A percentile compares a stretch with the other conserved stretches of the same genome.
Evolutionary conservation across 2,329 filamentous ascomycete genomes (phyloP).

Genomic region (Chaetoscypha palmicola): DNA sequence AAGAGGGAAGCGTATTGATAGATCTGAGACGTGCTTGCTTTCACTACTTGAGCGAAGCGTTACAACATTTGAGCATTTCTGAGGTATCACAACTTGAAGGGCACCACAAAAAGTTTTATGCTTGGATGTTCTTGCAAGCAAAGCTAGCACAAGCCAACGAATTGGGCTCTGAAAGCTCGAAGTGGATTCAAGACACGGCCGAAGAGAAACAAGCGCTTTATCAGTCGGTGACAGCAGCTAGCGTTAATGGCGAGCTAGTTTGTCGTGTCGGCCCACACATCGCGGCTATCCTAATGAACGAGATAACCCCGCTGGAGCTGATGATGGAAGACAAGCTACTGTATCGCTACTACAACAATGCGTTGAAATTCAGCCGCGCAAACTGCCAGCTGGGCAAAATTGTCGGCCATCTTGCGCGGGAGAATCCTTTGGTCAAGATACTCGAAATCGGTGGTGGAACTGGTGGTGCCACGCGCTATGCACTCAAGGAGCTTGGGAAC

Average conservation of each 20-base stretch:
- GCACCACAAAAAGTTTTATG: slow-evolving; percentile 1
- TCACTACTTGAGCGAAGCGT: neutral
- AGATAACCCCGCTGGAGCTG: slow-evolving; percentile 4
- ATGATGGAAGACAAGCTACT: slow-evolving; percentile 5
- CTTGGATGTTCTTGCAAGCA: slow-evolving; percentile 1
- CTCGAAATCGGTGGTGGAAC: slow-evolving; percentile 22
- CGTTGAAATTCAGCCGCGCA: neutral
- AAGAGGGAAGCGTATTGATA: neutral
- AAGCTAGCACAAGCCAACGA: neutral
- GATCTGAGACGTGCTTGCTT: neutral
- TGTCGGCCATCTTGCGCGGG: slow-evolving; percentile 1
- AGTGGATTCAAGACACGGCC: neutral
- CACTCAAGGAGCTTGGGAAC: slow-evolving; percentile 13
- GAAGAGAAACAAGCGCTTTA: neutral
- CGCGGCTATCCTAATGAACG: neutral
- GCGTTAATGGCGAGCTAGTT: neutral
- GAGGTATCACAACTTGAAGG: neutral
- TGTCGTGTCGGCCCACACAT: neutral
- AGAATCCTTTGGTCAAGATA: slow-evolving; percentile 14
- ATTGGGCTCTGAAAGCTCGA: neutral
- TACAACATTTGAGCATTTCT: too few species aligned
- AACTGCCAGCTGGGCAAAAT: neutral
- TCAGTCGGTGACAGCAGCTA: neutral
- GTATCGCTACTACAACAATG: neutral
- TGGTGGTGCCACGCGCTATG: slow-evolving; percentile 5